Evolutionary conservation across 2,329 filamentous ascomycete genomes (phyloP).

Genomic region (Sporothrix protearum): DNA sequence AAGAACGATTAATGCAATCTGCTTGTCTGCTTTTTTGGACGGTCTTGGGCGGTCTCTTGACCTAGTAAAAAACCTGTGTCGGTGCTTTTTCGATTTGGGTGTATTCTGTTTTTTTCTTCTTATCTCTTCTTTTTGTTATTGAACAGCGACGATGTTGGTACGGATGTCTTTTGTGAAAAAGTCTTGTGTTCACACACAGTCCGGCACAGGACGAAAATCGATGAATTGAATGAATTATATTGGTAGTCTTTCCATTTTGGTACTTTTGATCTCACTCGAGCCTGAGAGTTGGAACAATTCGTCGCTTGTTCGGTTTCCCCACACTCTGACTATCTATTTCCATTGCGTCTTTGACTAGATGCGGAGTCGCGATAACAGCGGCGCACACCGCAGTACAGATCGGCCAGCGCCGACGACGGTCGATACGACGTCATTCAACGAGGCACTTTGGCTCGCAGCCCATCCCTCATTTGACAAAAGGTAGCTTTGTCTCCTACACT

Average conservation of each 20-base stretch:
- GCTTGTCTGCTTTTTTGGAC: not conserved
- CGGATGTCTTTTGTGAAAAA: not conserved
- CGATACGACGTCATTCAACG: not conserved
- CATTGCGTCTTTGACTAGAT: no score
- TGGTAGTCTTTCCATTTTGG: not conserved
- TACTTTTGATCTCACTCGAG: not conserved
- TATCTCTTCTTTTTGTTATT: slow-evolving; percentile 2
- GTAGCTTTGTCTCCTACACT: no score
- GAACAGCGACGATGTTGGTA: not conserved
- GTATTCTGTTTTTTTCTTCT: not conserved
- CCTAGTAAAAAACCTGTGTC: not conserved
- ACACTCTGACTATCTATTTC: not conserved
- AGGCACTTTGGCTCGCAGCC: not conserved
- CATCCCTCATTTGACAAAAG: not conserved
- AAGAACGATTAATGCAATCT: not conserved
- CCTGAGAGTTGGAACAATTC: no score
- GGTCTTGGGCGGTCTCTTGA: not conserved
- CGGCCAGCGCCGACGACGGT: slow-evolving; percentile 6
- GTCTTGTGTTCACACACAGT: not conserved
- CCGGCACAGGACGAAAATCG: not conserved
- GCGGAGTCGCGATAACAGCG: not conserved
- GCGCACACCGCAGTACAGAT: not conserved
- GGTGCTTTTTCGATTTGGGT: not conserved
- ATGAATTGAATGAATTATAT: not conserved
- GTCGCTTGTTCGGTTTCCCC: not conserved